Evolutionary conservation across 225 moss, liverwort and hornwort genomes (phyloP).

Genomic region (Bryum argenteum): DNA sequence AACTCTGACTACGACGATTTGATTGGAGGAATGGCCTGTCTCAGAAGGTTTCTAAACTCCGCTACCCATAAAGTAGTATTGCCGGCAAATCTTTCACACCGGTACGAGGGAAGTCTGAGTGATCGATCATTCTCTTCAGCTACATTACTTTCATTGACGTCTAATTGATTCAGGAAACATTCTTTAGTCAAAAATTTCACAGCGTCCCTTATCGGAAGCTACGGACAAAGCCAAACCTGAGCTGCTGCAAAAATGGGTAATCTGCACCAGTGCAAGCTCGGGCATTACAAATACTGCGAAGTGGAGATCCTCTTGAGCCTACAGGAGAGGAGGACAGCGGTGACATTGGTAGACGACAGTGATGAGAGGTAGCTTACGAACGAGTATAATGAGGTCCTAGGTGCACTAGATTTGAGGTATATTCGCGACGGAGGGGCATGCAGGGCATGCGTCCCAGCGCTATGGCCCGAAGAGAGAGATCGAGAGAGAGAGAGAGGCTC

Average conservation of each 20-base stretch:
- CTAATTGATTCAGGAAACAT: background rate
- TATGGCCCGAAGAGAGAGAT: too few relatives aligned
- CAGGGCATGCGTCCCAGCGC: background rate
- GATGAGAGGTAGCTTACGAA: background rate
- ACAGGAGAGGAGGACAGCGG: background rate
- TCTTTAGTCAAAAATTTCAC: slow-evolving; percentile 7
- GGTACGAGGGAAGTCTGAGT: background rate
- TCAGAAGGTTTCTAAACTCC: background rate
- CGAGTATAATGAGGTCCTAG: background rate
- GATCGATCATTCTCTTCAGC: background rate
- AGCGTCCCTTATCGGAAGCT: background rate
- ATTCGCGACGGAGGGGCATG: background rate
- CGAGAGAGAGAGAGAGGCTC: too few relatives aligned
- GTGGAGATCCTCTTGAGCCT: background rate
- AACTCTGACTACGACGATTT: background rate
- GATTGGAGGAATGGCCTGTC: background rate
- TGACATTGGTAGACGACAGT: background rate
- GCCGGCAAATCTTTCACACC: background rate
- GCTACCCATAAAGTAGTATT: background rate
- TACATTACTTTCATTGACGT: background rate
- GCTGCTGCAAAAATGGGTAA: background rate
- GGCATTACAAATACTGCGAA: background rate
- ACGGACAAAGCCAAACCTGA: slow-evolving; percentile 7
- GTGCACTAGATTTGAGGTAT: background rate
- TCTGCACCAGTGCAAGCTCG: background rate